Base-by-base conservation (phyloP, 1,139 yeast species). In the Yamadazyma aaseri region DNA sequence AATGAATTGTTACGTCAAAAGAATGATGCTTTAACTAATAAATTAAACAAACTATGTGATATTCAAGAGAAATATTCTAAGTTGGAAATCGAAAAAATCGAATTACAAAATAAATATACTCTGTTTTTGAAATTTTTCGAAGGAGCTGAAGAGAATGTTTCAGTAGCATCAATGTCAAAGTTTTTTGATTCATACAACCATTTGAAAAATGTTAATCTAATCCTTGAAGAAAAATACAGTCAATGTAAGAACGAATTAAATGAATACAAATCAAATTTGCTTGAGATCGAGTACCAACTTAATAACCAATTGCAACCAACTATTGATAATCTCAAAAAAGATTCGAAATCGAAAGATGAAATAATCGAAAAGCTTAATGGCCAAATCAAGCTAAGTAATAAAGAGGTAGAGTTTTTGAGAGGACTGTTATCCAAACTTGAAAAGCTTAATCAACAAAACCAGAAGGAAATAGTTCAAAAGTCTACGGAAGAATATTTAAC, bases 381-480 rank as follows among this genome's bases (percentile, higher is more conserved):
- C 36, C 82, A 78, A 41, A 71, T 70, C 36, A 53, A 63, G 2
- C 59, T 83, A 30, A 73, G 79, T n/a, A 47, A 59, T n/a, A 77
- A 76, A 42, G 94, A 85, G 50, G 72, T 81, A 18, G 75, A 68
- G 35, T 70, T 79, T 38, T 58, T 85, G 36, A 63, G 87, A 41
- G 70, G 66, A 28, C 65, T 60, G 53, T 47, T 69, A 33, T 56
- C 59, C 29, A 58, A 58, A 38, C 41, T 62, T 36, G 71, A 68
- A 38, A 50, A 52, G 18, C 40, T 58, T 12, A 48, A 53, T 33
- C 29, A 47, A 20, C 49, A 52, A 34, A 50, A 51, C 28, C 41
- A 51, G 34, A 46, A 51, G 33, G 46, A 52, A 37, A 38, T 48
- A 15, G 50, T 55, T 32, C 35, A 45, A 15, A 55, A 53, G 28